phyloP scores from a whole-genome alignment of 176 grass and related monocot species.

The Ensete ventricosum region DNA sequence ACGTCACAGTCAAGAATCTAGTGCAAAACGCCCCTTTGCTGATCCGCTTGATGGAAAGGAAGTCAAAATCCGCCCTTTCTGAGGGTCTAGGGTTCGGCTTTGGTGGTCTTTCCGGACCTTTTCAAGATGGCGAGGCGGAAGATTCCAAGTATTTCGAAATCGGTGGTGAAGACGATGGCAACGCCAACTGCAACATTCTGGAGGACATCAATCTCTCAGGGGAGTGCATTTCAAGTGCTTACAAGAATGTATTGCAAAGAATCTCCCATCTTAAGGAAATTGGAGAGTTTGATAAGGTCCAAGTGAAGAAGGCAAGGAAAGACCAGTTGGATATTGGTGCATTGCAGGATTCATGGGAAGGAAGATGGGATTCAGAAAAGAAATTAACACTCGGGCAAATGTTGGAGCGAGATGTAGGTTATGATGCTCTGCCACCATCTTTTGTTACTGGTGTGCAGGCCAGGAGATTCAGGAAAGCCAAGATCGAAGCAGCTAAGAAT shows the following conservation, averaged over 20 bases:
- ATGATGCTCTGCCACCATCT: conserved; percentile 67
- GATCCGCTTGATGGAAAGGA: conserved; percentile 57
- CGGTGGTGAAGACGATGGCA: not conserved
- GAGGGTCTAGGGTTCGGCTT: conserved; percentile 30
- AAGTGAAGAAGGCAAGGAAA: conserved; percentile 15
- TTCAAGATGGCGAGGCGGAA: conserved; percentile 1
- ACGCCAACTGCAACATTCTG: conserved; percentile 15
- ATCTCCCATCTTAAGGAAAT: conserved; percentile 38
- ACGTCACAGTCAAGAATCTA: conserved; percentile 52
- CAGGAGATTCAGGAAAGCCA: conserved; percentile 48
- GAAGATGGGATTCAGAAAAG: conserved; percentile 38
- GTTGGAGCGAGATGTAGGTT: conserved; percentile 55
- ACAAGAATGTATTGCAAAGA: conserved; percentile 56
- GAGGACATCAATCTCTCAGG: conserved; percentile 39
- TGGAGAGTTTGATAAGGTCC: conserved; percentile 42
- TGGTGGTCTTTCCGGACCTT: conserved; percentile 22
- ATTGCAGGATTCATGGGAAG: conserved; percentile 28
- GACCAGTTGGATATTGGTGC: conserved; percentile 31
- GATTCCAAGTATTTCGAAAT: conserved; percentile 47
- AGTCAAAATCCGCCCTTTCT: conserved; percentile 29
- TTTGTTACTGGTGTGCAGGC: conserved; percentile 46
- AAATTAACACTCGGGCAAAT: conserved; percentile 38
- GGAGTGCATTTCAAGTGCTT: conserved; percentile 46
- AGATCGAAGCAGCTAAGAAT: conserved; percentile 65
- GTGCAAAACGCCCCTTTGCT: conserved; percentile 40